Evolutionary conservation across 345 rosid species (phyloP).

Genomic region (Salix suchowensis): DNA sequence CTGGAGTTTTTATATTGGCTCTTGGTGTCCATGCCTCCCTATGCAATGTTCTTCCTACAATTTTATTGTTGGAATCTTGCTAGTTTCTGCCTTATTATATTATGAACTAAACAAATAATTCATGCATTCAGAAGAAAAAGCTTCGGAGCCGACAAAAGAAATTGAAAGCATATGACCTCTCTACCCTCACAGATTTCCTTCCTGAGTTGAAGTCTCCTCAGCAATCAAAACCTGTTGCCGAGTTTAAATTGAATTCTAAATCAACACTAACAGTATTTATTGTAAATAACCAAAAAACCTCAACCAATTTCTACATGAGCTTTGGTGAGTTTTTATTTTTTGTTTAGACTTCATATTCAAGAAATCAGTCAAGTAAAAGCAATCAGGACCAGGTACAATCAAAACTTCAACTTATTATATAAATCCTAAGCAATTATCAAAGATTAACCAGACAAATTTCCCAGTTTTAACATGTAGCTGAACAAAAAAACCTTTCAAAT

Average conservation of each 20-base stretch:
- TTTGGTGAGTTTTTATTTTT: not conserved
- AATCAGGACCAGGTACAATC: not conserved
- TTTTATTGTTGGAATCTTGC: not conserved
- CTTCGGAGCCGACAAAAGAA: constrained; percentile 56
- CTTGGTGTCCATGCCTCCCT: not conserved
- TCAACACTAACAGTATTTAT: constrained; percentile 25
- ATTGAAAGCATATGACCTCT: constrained; percentile 65
- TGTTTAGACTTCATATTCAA: not conserved
- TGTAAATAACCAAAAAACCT: not conserved
- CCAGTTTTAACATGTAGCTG: too few relatives aligned
- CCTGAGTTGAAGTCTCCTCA: constrained; percentile 50
- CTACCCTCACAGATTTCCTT: constrained; percentile 69
- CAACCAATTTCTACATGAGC: not conserved
- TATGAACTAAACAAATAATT: not conserved
- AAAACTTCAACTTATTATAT: too few relatives aligned
- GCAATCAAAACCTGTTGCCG: constrained; percentile 30
- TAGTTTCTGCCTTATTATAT: not conserved
- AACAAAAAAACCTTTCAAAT: not conserved
- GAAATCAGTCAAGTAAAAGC: not conserved
- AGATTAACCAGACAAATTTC: not conserved
- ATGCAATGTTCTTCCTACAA: not conserved
- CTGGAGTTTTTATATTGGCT: not conserved
- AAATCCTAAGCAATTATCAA: not conserved
- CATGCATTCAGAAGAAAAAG: constrained; percentile 45
- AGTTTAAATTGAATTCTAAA: constrained; percentile 68